Conservation (phyloP, 2,329 filamentous ascomycete genomes). For the Ambrosiella xylebori region DNA sequence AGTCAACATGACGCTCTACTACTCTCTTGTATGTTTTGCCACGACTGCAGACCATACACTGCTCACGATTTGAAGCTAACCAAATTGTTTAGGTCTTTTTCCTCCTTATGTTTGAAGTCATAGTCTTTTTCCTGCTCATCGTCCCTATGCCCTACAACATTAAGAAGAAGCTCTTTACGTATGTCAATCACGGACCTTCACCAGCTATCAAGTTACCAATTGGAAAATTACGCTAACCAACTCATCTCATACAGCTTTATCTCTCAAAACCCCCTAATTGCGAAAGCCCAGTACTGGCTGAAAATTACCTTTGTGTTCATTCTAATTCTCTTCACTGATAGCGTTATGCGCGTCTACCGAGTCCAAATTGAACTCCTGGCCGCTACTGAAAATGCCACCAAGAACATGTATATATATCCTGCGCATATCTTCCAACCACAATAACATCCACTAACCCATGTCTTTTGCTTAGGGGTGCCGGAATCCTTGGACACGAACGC, state of each 20-base stretch:
- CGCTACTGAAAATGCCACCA: constrained; percentile 43
- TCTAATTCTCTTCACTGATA: constrained; percentile 92
- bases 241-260: constrained; percentile 52
- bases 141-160: constrained; percentile 75
- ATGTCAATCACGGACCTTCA: constrained; percentile 18
- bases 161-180: constrained; percentile 71
- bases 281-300: constrained; percentile 90
- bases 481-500: constrained; percentile 76
- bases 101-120: constrained; percentile 70
- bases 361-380: constrained; percentile 76
- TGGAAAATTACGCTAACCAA: not conserved
- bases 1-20: constrained; percentile 40
- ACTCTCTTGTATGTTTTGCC: constrained; percentile 29
- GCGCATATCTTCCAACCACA: not conserved
- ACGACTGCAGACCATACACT: not conserved
- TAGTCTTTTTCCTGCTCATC: constrained; percentile 61
- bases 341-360: constrained; percentile 86
- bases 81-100: constrained; percentile 50
- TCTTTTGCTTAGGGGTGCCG: constrained; percentile 26
- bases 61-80: not conserved
- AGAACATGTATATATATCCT: constrained; percentile 22
- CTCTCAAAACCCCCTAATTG: constrained; percentile 67
- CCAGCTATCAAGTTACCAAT: not conserved
- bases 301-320: constrained; percentile 99
- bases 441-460: not conserved